Conservation (phyloP, 1,139 yeast species). For the Suhomyces chickasaworum region DNA sequence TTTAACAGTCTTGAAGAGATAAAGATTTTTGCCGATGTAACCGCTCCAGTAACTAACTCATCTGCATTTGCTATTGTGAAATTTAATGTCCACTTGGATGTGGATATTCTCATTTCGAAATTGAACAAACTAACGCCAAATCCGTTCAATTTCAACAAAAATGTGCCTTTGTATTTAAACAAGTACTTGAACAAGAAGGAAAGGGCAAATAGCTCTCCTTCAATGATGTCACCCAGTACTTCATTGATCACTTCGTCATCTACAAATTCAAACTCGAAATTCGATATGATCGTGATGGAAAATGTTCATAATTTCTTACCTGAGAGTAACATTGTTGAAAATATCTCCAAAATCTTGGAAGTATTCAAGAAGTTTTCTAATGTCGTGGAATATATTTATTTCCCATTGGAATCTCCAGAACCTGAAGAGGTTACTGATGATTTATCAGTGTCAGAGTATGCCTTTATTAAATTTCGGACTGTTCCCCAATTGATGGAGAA, state of each 20-base stretch:
- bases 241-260: background rate
- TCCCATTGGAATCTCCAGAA: conserved; percentile 34
- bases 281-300: conserved; percentile 47
- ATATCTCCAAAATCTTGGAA: conserved; percentile 15
- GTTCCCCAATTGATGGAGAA: conserved; percentile 20
- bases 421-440: conserved; percentile 14
- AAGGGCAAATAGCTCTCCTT: conserved; percentile 15
- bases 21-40: conserved; percentile 25
- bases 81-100: conserved; percentile 42
- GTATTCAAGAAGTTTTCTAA: conserved; percentile 41
- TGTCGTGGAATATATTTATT: conserved; percentile 44
- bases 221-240: background rate
- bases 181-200: conserved; percentile 22
- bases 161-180: conserved; percentile 19
- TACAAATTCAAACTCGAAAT: conserved; percentile 10
- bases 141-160: conserved; percentile 36
- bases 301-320: conserved; percentile 38
- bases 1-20: conserved; percentile 33
- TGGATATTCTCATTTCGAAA: conserved; percentile 31
- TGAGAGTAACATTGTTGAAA: conserved; percentile 1
- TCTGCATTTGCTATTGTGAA: conserved; percentile 36
- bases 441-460: conserved; percentile 27
- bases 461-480: conserved; percentile 33
- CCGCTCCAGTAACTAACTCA: background rate
- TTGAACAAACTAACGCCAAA: conserved; percentile 25